These are phyloP conservation scores for Penicillium robsamsonii DNA, from an alignment of 495 filamentous ascomycete species.

Conservation along the genomic window DNA sequence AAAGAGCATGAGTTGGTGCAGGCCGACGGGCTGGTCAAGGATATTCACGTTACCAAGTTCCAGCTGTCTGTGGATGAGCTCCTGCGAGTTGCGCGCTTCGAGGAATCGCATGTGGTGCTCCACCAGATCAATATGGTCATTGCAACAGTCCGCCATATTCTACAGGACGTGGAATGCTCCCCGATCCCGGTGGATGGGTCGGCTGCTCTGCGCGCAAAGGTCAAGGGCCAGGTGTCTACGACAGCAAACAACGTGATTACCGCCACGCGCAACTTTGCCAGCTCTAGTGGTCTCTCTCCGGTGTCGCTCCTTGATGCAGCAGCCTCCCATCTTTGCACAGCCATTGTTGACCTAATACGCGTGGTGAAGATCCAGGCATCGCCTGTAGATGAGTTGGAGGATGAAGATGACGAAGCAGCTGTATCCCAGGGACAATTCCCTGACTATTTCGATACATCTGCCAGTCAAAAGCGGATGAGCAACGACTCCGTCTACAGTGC, in stretches of 20 bases:
- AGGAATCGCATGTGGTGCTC: constrained; percentile 69
- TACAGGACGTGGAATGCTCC: constrained; percentile 69
- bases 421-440: constrained; percentile 45
- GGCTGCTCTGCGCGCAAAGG: constrained; percentile 54
- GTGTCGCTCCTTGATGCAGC: constrained; percentile 94
- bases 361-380: constrained; percentile 81
- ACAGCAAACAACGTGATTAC: constrained; percentile 96
- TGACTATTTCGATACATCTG: constrained; percentile 48
- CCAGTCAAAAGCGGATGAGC: constrained; percentile 47
- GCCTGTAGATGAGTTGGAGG: constrained; percentile 68
- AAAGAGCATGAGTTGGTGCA: constrained; percentile 71
- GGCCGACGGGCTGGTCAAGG: constrained; percentile 74
- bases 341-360: constrained; percentile 80
- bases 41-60: constrained; percentile 91
- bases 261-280: constrained; percentile 84
- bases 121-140: constrained; percentile 81
- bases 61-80: constrained; percentile 94
- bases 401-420: constrained; percentile 62
- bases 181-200: constrained; percentile 38
- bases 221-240: constrained; percentile 76
- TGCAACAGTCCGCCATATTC: constrained; percentile 73
- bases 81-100: constrained; percentile 68
- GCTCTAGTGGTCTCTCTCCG: constrained; percentile 79
- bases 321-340: constrained; percentile 83
- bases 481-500: constrained; percentile 54